Evolutionary conservation across 1,284 basidiomycete species (phyloP), one percentile per base, ranked within the genome.

Genomic region (Austropuccinia psidii): DNA sequence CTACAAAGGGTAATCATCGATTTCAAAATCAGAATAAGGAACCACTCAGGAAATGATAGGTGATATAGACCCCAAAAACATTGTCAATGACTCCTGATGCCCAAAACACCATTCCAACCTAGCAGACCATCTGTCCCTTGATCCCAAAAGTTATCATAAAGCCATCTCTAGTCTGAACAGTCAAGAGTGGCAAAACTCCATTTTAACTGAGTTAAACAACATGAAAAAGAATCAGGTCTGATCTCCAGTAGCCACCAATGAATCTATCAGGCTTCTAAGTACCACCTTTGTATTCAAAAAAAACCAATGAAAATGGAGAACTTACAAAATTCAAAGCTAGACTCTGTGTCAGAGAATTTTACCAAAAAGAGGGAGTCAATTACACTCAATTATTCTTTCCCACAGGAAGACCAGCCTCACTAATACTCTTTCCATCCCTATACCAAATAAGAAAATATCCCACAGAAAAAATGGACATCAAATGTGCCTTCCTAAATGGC

Each of bases 281-380:
- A 67, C 65, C 27, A 43, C 37, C 5, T 67, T 47, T 47, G 65
- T 55, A 2, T 67, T 67, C 37, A 39, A 24, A 41, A 11, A 67
- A 67, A 21, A 52, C 52, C 21, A 27, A 66, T 39, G 24, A 39
- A 24, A 35, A 66, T 27, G 47, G 64, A 9, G 52, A 66, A 21
- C 24, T 52, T 5, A 35, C 49, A 21, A 52, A 54, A 66, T 66
- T 35, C 21, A 66, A 66, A 41, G 45, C 64, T 21, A 24, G 31
- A 6, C 33, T 66, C 4, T 66, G 64, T 24, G 33, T 54, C 33
- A 7, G 49, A n/a, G 50, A 50, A 24, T 67, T 54, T 37, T 13
- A 37, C 19, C 49, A 67, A 41, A 11, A 29, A 21, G 65, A 67
- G 29, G 65, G 65, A 6, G 6, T 52, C 17, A 39, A 67, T 35